Percentiles rank a stretch among this genome's conserved stretches.
phyloP scores from a whole-genome alignment of 176 grass and related monocot genomes.

The Thinopyrum elongatum region DNA sequence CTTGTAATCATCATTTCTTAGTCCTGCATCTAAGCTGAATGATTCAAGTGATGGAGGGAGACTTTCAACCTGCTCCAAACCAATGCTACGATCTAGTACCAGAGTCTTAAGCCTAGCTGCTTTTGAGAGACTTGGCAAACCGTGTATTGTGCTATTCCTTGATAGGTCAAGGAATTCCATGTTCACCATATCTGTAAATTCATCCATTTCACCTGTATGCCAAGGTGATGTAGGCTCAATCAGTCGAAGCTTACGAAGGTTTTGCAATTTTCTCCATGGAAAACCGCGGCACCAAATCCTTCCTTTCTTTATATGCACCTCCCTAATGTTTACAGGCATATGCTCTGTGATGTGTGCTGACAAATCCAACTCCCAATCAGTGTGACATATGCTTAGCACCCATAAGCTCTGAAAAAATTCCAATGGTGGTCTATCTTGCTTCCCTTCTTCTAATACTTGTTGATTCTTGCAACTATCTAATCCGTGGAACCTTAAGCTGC shows the following conservation, averaged over 20 bases:
- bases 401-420: neutral
- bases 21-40: neutral
- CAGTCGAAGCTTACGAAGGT: neutral
- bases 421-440: neutral
- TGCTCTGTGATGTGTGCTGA: neutral
- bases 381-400: neutral
- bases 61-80: neutral
- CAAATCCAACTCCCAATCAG: neutral
- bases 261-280: neutral
- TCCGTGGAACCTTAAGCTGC: neutral
- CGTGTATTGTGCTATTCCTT: no score
- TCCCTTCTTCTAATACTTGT: neutral
- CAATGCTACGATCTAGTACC: neutral
- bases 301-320: no score
- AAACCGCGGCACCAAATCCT: neutral
- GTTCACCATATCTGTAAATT: neutral
- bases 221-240: neutral
- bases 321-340: neutral
- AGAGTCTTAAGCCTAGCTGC: neutral
- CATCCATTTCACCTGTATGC: neutral
- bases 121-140: neutral
- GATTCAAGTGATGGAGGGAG: neutral
- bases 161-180: neutral
- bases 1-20: neutral
- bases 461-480: neutral